Base-by-base conservation (phyloP, 306 rosid genomes). In the Fagus sylvatica region DNA sequence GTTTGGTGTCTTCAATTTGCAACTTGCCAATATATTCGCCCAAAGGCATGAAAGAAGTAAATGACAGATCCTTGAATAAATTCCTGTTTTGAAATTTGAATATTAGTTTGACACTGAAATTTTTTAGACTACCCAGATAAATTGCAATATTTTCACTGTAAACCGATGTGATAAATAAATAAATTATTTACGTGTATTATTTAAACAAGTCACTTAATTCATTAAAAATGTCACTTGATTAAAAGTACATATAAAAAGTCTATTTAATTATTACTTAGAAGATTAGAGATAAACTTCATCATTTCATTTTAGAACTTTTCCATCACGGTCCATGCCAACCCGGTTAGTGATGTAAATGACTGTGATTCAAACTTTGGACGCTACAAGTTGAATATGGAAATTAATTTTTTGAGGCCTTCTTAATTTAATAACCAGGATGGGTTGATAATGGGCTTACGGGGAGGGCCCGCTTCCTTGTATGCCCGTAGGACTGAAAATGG, bases 31-130 rank as follows among this genome's bases (percentile, higher is more conserved):
- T 48, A 22, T 40, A 64, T 22, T 55, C 69, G 37, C 46, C 43
- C 30, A 71, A 40, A 2, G 55, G 61, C 49, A 75, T 78, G 80
- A 83, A 54, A 60, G 74, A 62, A 66, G 60, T 73, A 32, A 53
- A 83, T 37, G 67, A 41, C 11, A 53, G 53, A 32, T 9, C 13
- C 8, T 2, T 4, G 17, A 49, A 48, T 70, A 19, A 3, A 10
- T 8, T 67, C 70, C 54, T 34, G 41, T 69, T 87, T 87, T 81
- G 74, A 86, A 84, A 62, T 87, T 87, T 74, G 82, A 87, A 87
- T 36, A 71, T 73, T 37, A 73, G 77, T 69, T 64, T 56, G 41
- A 73, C 64, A 69, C 49, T 17, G 30, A 65, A 36, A 65, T 71
- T 6, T 67, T 17, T 34, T 41, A 28, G 16, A 57, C 42, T 19